Evolutionary conservation across 208 protist species (phyloP).

Genomic region (Leishmania gerbilli): DNA sequence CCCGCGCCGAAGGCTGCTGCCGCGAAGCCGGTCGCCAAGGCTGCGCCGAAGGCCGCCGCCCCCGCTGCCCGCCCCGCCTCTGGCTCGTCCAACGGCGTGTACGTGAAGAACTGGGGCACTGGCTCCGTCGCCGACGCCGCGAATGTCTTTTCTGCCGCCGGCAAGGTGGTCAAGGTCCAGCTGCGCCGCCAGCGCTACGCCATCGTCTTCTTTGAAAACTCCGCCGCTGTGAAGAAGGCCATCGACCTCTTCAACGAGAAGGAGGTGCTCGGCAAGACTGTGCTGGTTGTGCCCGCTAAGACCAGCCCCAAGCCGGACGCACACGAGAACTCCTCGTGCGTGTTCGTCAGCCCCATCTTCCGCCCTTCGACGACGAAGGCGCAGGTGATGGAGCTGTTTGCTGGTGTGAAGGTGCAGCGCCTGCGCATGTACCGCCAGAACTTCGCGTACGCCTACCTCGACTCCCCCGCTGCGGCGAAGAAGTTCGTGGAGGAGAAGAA

Average conservation of each 20-base stretch:
- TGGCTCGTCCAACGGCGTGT: conserved; percentile 71
- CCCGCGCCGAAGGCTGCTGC: conserved; percentile 46
- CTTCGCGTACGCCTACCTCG: conserved; percentile 81
- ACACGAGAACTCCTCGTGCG: conserved; percentile 69
- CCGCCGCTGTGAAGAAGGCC: conserved; percentile 85
- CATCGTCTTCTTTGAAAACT: conserved; percentile 80
- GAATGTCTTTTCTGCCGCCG: conserved; percentile 55
- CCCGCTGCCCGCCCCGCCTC: conserved; percentile 36
- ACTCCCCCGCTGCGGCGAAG: conserved; percentile 62
- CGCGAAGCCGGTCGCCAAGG: conserved; percentile 25
- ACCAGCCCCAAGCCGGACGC: conserved; percentile 76
- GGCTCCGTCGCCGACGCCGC: conserved; percentile 71
- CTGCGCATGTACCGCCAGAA: conserved; percentile 83
- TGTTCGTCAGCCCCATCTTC: conserved; percentile 86
- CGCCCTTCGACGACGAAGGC: conserved; percentile 63
- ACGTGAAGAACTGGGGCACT: conserved; percentile 87
- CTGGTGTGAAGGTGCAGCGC: conserved; percentile 69
- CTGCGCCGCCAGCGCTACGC: conserved; percentile 82
- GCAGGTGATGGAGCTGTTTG: conserved; percentile 78
- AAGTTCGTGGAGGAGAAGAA: conserved; percentile 84
- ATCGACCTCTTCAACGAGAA: conserved; percentile 89
- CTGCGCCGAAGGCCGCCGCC: conserved; percentile 37
- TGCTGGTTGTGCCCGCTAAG: conserved; percentile 75
- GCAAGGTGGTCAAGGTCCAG: conserved; percentile 59
- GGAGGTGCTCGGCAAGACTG: conserved; percentile 62